Conservation (phyloP, 75 land plant species). For the Azolla pinnata region DNA sequence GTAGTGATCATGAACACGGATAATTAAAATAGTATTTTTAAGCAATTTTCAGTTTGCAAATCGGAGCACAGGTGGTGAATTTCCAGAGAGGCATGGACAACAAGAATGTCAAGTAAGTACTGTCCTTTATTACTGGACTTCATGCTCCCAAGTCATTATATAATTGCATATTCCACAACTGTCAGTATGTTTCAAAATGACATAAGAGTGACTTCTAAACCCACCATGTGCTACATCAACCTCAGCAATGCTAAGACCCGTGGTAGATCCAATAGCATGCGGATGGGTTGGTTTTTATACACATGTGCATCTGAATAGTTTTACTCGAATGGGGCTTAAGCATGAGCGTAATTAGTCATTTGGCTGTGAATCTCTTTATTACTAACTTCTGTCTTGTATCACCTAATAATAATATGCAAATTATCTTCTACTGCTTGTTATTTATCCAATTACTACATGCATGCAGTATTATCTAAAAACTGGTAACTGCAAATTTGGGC, state of each 20-base stretch:
- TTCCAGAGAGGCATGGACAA: slow-evolving; percentile 72
- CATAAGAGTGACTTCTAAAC: background rate
- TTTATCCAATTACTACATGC: background rate
- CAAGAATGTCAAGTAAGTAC: slow-evolving; percentile 59
- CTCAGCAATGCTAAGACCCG: background rate
- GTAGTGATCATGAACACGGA: background rate
- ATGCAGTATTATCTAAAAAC: slow-evolving; percentile 47
- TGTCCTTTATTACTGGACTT: too few species aligned
- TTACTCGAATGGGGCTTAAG: too few species aligned
- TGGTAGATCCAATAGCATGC: too few species aligned
- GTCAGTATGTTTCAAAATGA: too few species aligned
- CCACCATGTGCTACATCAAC: background rate
- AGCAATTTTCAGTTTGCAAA: background rate
- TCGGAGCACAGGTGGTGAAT: background rate
- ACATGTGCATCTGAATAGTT: too few species aligned
- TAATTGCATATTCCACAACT: too few species aligned
- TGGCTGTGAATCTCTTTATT: too few species aligned
- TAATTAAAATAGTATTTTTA: background rate
- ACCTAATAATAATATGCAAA: too few species aligned
- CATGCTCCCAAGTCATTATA: too few species aligned
- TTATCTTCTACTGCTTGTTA: background rate
- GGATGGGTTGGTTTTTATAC: too few species aligned
- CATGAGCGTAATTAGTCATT: too few species aligned
- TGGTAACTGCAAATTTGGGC: slow-evolving; percentile 54
- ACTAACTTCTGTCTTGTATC: too few species aligned